phyloP scores from a whole-genome alignment of 2,329 filamentous ascomycete species.

The Aaosphaeria pasadenensis region DNA sequence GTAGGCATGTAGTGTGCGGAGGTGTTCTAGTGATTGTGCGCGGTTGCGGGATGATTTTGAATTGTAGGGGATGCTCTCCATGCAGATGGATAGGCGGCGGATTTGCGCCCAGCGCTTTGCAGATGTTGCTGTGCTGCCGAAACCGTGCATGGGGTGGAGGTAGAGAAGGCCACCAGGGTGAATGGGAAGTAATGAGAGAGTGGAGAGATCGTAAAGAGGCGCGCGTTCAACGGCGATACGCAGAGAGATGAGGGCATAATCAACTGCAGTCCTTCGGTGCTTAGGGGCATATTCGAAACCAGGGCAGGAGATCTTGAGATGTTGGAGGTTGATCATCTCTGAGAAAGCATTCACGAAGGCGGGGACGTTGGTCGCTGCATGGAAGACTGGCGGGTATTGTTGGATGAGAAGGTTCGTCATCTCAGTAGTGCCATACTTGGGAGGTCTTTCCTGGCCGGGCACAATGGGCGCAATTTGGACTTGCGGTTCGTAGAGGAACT shows the following conservation, averaged over 20 bases:
- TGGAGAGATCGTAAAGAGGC: conserved; percentile 62
- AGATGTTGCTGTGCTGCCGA: conserved; percentile 71
- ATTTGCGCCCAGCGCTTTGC: conserved; percentile 75
- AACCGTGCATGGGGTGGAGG: conserved; percentile 69
- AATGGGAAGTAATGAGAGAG: conserved; percentile 69
- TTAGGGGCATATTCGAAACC: conserved; percentile 64
- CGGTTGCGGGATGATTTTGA: conserved; percentile 55
- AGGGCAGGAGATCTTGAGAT: conserved; percentile 74
- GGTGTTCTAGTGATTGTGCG: conserved; percentile 63
- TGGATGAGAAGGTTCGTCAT: conserved; percentile 78
- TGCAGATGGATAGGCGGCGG: conserved; percentile 67
- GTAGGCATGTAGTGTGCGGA: conserved; percentile 71
- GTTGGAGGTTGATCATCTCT: conserved; percentile 65
- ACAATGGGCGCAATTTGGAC: conserved; percentile 55
- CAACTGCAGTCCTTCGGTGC: conserved; percentile 74
- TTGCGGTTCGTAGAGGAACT: conserved; percentile 79
- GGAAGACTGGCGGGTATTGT: conserved; percentile 86
- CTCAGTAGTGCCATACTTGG: conserved; percentile 77
- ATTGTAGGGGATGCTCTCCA: conserved; percentile 62
- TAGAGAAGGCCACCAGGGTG: conserved; percentile 76
- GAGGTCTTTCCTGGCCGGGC: conserved; percentile 56
- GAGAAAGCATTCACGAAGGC: conserved; percentile 76
- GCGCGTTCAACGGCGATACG: conserved; percentile 78
- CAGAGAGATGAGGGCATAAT: conserved; percentile 84
- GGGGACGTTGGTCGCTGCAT: conserved; percentile 82